Conservation (phyloP, 441 rosid genomes). For the Populus hybrid region DNA sequence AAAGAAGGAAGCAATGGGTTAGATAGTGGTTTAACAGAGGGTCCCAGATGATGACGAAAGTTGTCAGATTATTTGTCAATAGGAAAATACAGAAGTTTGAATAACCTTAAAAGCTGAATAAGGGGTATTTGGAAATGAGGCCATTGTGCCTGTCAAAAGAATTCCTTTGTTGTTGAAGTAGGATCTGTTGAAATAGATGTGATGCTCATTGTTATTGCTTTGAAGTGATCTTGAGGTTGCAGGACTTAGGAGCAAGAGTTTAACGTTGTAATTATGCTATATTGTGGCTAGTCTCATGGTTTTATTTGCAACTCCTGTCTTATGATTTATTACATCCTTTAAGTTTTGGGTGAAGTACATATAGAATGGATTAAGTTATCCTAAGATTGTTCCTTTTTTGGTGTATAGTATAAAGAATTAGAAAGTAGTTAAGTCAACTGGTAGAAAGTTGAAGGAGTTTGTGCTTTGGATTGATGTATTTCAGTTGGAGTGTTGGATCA, state of each 20-base stretch:
- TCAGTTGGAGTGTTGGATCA: neutral
- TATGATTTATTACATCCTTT: neutral
- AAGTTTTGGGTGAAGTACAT: neutral
- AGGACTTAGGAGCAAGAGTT: neutral
- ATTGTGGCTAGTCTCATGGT: neutral
- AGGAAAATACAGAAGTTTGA: neutral
- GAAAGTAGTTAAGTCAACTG: neutral
- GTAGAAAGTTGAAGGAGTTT: neutral
- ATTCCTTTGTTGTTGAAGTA: neutral
- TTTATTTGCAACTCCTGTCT: neutral
- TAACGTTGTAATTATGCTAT: neutral
- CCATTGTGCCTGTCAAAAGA: neutral
- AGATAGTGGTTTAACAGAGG: neutral
- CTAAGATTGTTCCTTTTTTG: neutral
- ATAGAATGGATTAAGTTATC: neutral
- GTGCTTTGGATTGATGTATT: neutral
- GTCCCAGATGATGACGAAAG: neutral
- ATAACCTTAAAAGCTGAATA: neutral
- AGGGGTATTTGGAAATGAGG: neutral
- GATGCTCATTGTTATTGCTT: neutral
- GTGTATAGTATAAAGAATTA: neutral
- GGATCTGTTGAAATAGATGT: neutral
- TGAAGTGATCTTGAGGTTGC: neutral
- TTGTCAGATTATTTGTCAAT: neutral
- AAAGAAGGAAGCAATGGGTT: neutral